Evolutionary conservation across 2,329 filamentous ascomycete species (phyloP), one percentile per base, ranked within the genome.

Genomic region (Aspergillus transmontanensis): DNA sequence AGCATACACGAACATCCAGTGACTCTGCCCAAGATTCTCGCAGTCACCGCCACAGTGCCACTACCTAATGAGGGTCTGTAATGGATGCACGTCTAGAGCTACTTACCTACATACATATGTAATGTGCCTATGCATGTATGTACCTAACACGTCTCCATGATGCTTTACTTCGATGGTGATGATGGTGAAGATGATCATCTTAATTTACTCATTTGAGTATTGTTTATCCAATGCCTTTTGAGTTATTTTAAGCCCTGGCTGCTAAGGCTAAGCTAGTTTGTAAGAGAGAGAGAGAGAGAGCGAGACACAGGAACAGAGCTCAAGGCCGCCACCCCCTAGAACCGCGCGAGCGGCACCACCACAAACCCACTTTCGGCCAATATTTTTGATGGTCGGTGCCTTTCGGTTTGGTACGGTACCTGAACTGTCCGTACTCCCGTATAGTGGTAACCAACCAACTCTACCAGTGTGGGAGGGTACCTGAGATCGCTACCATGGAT

Each of bases 291-390:
- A 50, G 9, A 28, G 45, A 50, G 53, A 34, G 34, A 39, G 14
- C 16, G 36, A 41, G 39, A 41, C 16, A 41, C 16, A n/a, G 39
- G 39, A 41, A 41, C 6, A 41, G 39, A 41, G 39, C 19, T 63
- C 57, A 63, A 69, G 66, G 65, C 70, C 71, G 73, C 72, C 73
- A 75, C 73, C 73, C 73, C 72, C 73, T 74, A 71, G 71, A 73
- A 72, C 67, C 68, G 67, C 65, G 65, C 67, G 65, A 64, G 64
- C 63, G 68, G 66, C 69, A 73, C 67, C 66, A 70, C 63, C 62
- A 66, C 63, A 34, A 62, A 58, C 48, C 58, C 60, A 63, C 58
- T 58, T 54, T 64, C 59, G 57, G 60, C 60, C 64, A 65, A 61
- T 64, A 61, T 64, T 61, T 64, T 64, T 59, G 61, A 58, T 63